These are phyloP conservation scores for Maudiozyma barnettii DNA, from an alignment of 805 yeast genomes.

Conservation along the genomic window DNA sequence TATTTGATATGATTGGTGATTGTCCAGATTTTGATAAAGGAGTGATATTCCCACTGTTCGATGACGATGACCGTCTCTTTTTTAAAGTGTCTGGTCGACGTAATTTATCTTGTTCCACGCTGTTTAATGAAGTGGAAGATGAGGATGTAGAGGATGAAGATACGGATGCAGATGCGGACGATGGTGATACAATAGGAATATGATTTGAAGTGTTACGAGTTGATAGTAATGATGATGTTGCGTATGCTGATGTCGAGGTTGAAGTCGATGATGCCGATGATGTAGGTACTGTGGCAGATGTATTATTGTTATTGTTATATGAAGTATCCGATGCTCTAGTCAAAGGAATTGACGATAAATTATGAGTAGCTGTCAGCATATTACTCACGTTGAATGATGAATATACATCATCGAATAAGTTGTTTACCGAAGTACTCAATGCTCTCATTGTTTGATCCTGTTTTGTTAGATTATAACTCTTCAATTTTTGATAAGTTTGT, in stretches of 20 bases:
- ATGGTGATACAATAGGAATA: background rate
- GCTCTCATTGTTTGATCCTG: slow-evolving; percentile 2
- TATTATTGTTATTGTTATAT: background rate
- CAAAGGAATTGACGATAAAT: background rate
- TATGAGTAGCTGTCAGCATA: slow-evolving; percentile 10
- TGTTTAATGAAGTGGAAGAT: background rate
- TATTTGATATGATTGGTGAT: background rate
- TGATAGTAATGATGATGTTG: background rate
- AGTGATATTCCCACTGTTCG: background rate
- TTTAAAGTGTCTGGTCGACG: background rate
- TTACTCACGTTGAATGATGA: slow-evolving; percentile 17
- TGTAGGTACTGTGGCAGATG: background rate
- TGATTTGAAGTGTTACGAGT: background rate
- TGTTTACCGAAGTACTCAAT: slow-evolving; percentile 1
- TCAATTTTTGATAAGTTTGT: slow-evolving; percentile 10
- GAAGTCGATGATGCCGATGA: background rate
- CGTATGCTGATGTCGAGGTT: background rate
- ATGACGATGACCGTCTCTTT: background rate
- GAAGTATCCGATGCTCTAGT: background rate
- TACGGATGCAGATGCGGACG: background rate
- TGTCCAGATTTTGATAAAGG: background rate
- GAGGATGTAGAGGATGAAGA: background rate
- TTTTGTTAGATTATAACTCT: background rate
- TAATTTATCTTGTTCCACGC: background rate
- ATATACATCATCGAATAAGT: slow-evolving; percentile 20